Conservation (phyloP, 345 rosid species). For the Kandelia obovata region DNA sequence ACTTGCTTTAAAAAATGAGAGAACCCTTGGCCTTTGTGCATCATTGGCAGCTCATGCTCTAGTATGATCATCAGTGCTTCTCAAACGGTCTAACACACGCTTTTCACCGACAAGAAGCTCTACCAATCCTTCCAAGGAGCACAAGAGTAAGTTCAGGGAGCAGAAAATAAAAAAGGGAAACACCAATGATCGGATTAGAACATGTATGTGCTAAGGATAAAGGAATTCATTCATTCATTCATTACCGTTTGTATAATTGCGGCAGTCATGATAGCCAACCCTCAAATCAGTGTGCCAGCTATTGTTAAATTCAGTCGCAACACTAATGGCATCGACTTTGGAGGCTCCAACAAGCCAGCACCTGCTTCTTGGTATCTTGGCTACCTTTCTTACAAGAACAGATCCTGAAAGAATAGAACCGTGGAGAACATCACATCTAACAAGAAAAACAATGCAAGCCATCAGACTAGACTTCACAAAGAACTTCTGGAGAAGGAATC, state of each 20-base stretch:
- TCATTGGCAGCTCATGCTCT: neutral
- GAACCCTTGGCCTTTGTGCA: neutral
- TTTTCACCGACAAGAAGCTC: slow-evolving; percentile 69
- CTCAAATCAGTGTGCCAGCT: slow-evolving; percentile 60
- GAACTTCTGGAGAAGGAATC: too few species aligned
- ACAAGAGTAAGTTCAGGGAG: slow-evolving; percentile 1
- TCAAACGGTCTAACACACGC: slow-evolving; percentile 45
- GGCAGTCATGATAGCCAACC: slow-evolving; percentile 73
- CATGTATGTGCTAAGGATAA: neutral
- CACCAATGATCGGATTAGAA: neutral
- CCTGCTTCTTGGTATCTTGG: slow-evolving; percentile 51
- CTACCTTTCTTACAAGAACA: slow-evolving; percentile 46
- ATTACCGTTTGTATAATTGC: slow-evolving; percentile 68
- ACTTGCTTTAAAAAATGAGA: neutral
- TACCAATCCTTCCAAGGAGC: slow-evolving; percentile 49
- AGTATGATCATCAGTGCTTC: slow-evolving; percentile 10
- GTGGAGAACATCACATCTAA: neutral
- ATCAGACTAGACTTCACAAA: too few species aligned
- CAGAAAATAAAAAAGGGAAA: neutral
- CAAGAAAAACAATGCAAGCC: neutral
- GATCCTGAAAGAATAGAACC: slow-evolving; percentile 34
- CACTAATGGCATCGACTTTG: slow-evolving; percentile 36
- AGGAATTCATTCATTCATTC: neutral
- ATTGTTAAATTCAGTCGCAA: slow-evolving; percentile 44
- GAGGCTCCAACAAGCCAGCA: slow-evolving; percentile 78